Base-by-base conservation (phyloP, 331 rosid species). In the Quercus phellos region DNA sequence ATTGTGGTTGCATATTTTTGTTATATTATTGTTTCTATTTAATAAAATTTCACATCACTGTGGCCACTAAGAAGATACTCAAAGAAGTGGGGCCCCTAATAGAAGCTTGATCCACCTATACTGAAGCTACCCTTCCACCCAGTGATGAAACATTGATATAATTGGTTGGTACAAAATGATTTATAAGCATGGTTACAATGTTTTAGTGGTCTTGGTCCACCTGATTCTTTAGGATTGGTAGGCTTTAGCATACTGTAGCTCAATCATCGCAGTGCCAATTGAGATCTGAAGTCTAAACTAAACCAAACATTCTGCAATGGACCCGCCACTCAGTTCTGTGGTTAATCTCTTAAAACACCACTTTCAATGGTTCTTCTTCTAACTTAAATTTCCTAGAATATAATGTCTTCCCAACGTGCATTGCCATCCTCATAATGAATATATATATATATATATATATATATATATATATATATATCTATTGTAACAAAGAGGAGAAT, bases 261-360 rank as follows among this genome's bases (percentile, higher is more conserved):
- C 66, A 59, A 22, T 58, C 64, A 22, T 58, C 64, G 13, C 17
- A 22, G 32, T 18, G 34, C 34, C 30, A 59, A 56, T 3, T 56
- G 46, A 46, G 53, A 46, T 12, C 53, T 46, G 16, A 46, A 46
- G 14, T 46, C 17, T 24, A 26, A 19, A 9, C 64, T 21, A 19
- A 26, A 4, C 66, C 66, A 11, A 24, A 4, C 30, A 59, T 59
- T 24, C 66, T 21, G 29, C 66, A 22, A 3, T 58, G 70, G 76
- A 16, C 70, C 72, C 51, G 60, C 74, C 68, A 54, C 53, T 66
- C 29, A 71, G 24, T 76, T 67, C 68, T 10, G 50, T 64, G 51
- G 78, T 72, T 78, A 79, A 75, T 55, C 10, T 38, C 61, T 79
- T 79, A 43, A n/a, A 50, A 35, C 66, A 54, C 81, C 87, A 79